A percentile compares a stretch with the other conserved stretches of the same genome.
phyloP scores from a whole-genome alignment of 202 grass and related monocot species.

The Tripidium arundinaceum region DNA sequence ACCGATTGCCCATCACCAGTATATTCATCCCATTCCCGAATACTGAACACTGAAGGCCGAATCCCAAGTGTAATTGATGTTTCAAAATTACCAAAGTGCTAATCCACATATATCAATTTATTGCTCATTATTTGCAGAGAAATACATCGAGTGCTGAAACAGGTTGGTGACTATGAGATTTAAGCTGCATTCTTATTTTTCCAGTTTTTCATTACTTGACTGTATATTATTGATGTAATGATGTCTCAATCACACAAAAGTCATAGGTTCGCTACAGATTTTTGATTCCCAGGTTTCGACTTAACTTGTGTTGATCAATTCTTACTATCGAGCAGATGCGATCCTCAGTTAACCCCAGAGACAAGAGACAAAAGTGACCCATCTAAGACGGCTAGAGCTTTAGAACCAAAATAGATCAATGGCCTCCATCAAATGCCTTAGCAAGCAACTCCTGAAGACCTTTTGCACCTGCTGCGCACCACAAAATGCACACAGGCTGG shows the following conservation, averaged over 20 bases:
- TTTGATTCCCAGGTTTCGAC: neutral
- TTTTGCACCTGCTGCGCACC: too few species aligned
- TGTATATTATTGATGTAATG: neutral
- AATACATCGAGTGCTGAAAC: conserved; percentile 6
- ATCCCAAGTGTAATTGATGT: too few species aligned
- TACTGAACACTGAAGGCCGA: neutral
- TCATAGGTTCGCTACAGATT: neutral
- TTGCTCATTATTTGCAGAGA: too few species aligned
- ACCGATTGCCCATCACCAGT: neutral
- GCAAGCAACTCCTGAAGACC: too few species aligned
- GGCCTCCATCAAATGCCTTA: too few species aligned
- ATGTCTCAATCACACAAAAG: neutral
- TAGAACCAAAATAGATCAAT: too few species aligned
- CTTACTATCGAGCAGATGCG: neutral
- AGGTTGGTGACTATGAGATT: conserved; percentile 8
- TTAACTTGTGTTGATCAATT: neutral
- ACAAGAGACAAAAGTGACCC: too few species aligned
- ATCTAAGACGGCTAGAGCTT: too few species aligned
- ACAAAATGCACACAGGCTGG: too few species aligned
- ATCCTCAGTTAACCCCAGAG: neutral
- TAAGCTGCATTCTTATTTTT: neutral
- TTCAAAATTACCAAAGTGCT: neutral
- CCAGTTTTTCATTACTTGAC: neutral
- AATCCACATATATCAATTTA: neutral
- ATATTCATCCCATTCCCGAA: conserved; percentile 44